phyloP scores from a whole-genome alignment of 164 flowering plant species.

The Stephania japonica region DNA sequence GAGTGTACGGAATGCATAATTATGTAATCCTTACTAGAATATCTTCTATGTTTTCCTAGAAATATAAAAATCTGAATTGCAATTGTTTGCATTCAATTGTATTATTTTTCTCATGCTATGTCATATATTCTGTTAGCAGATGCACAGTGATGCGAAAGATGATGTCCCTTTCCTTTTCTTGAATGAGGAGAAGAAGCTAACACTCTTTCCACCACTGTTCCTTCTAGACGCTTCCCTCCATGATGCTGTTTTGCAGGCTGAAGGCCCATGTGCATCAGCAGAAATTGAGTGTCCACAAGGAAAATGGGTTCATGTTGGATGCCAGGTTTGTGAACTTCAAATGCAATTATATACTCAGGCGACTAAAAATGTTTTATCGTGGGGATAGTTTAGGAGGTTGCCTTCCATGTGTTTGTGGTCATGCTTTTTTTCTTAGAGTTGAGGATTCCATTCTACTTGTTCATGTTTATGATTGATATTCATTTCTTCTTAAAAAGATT shows the following conservation, averaged over 20 bases:
- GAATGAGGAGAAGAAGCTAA: constrained; percentile 38
- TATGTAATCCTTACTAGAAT: too few species aligned
- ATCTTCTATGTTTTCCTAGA: too few species aligned
- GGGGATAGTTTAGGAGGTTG: not conserved
- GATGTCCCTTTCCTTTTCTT: constrained; percentile 43
- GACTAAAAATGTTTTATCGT: not conserved
- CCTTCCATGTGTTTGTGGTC: not conserved
- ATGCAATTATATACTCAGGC: constrained; percentile 6
- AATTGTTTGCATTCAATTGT: not conserved
- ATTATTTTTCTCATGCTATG: not conserved
- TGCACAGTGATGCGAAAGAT: constrained; percentile 18
- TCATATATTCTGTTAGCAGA: constrained; percentile 18
- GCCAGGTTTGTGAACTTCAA: constrained; percentile 44
- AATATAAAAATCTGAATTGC: not conserved
- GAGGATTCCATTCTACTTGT: not conserved
- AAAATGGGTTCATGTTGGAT: constrained; percentile 79
- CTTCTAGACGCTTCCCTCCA: constrained; percentile 38
- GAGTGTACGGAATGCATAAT: too few species aligned
- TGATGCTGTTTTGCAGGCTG: constrained; percentile 21
- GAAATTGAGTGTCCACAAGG: constrained; percentile 36
- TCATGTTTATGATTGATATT: not conserved
- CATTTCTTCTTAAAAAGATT: not conserved
- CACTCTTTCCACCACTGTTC: constrained; percentile 32
- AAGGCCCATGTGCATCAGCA: constrained; percentile 28
- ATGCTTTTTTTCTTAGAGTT: not conserved